Percentiles rank a stretch among this genome's conserved stretches.
phyloP scores from a whole-genome alignment of 768 basidiomycete genomes.

The Mycena amicta region DNA sequence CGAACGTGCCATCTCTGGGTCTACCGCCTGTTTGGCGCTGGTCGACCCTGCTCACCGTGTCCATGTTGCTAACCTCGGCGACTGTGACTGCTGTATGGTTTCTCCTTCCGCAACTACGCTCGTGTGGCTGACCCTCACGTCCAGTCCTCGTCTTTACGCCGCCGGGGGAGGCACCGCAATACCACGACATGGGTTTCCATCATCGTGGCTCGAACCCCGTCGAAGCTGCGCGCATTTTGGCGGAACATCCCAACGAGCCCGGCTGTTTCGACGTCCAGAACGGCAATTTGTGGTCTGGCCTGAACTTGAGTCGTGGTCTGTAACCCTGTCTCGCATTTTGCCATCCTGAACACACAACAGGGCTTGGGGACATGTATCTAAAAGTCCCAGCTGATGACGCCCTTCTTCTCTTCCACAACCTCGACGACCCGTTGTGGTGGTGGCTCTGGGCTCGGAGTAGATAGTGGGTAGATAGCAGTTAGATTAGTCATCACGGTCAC shows the following conservation, averaged over 20 bases:
- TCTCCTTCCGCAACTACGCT: background rate
- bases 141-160: conserved; percentile 6
- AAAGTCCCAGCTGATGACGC: conserved; percentile 20
- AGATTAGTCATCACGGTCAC: no score
- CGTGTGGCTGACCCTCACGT: background rate
- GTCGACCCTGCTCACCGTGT: conserved; percentile 13
- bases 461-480: no score
- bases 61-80: conserved; percentile 21
- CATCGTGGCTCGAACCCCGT: conserved; percentile 14
- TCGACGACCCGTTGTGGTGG: conserved; percentile 8
- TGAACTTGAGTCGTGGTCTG: conserved; percentile 12
- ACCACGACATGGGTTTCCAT: background rate
- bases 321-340: background rate
- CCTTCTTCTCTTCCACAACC: conserved; percentile 12
- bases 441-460: no score
- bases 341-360: no score
- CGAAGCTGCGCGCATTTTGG: conserved; percentile 12
- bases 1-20: conserved; percentile 14
- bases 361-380: conserved; percentile 17
- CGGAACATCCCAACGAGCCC: conserved; percentile 18
- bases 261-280: conserved; percentile 15
- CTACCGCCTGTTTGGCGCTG: conserved; percentile 18
- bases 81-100: conserved; percentile 17
- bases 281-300: conserved; percentile 4
- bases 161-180: background rate